Percentiles rank a stretch among this genome's conserved stretches.
These are phyloP conservation scores for Neophaeococcomyces mojaviensis DNA, from an alignment of 2,329 filamentous ascomycete genomes.

Conservation along the genomic window DNA sequence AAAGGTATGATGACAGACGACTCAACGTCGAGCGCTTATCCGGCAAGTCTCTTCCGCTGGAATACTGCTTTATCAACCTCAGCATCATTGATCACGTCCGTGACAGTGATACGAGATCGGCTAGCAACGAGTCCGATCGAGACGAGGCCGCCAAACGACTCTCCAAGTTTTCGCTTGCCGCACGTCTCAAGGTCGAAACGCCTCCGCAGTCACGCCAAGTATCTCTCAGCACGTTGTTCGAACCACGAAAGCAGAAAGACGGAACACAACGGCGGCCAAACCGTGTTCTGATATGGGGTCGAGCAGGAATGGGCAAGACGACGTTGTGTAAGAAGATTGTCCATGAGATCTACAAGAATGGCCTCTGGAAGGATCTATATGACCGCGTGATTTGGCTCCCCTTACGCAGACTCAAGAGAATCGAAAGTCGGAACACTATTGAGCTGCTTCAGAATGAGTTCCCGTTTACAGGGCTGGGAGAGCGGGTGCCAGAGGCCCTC, in stretches of 20 bases:
- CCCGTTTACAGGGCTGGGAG: too few species aligned
- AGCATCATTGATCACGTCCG: constrained; percentile 27
- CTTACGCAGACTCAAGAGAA: constrained; percentile 28
- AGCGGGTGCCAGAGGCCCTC: too few species aligned
- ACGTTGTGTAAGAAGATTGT: constrained; percentile 39
- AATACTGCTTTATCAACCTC: constrained; percentile 37
- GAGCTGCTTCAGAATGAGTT: too few species aligned
- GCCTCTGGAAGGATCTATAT: constrained; percentile 26
- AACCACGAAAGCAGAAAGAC: constrained; percentile 14
- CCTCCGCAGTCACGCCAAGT: constrained; percentile 21
- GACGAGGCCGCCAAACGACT: constrained; percentile 1
- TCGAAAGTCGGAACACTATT: too few species aligned
- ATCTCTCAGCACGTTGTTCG: constrained; percentile 23
- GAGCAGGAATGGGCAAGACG: too few species aligned
- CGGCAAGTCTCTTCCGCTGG: constrained; percentile 27
- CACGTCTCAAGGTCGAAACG: constrained; percentile 26
- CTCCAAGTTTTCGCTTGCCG: constrained; percentile 25
- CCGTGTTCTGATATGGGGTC: too few species aligned
- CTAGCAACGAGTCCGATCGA: not conserved
- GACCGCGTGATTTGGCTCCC: constrained; percentile 36
- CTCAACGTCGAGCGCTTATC: constrained; percentile 32
- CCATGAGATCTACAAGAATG: constrained; percentile 26
- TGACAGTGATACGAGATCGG: too few species aligned
- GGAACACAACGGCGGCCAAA: too few species aligned
- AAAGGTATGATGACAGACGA: too few species aligned